Evolutionary conservation across 768 basidiomycete genomes (phyloP), one percentile per base, ranked within the genome.

Genomic region (Chalciporus pseudorubinellus): DNA sequence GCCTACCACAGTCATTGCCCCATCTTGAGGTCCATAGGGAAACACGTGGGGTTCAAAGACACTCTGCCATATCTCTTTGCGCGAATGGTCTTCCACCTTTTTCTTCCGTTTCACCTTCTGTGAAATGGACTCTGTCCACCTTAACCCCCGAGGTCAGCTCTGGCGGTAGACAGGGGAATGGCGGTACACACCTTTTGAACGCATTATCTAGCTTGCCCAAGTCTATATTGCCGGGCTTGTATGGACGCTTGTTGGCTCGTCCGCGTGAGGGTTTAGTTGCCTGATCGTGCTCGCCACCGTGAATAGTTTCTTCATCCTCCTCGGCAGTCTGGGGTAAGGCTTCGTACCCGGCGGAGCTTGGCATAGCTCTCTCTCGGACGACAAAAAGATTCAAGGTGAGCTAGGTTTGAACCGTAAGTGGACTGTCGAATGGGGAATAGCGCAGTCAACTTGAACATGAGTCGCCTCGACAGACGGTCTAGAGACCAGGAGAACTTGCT

Each of bases 121-220:
- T 1, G 90, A 85, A 59, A 93, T 92, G 48, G 85, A 87, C 60
- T 88, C 83, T 12, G 90, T 92, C 90, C 90, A 93, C 64, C 88
- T 31, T 89, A 21, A 19, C 20, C 39, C 11, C 47, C 39, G 11
- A 10, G 36, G 41, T 47, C 44, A 55, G 28, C 36, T 31, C 24
- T 46, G 29, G 38, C n/a, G 29, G 29, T 31, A 13, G 11, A 31
- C 29, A 31, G 29, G 29, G 29, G 29, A n/a, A 31, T 12, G 29
- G 13, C 29, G 13, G 12, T 2, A 31, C 73, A 38, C 43, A 84
- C 85, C 87, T 78, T 70, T 92, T 92, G 74, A 92, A 92, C 6
- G 90, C 90, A 63, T 76, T 81, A 64, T 92, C 90, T 51, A 92
- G 65, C 62, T 89, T 89, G 36, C 81, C 78, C 51, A 92, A 71